Percentiles rank a stretch among this genome's conserved stretches.
These are phyloP conservation scores for Hippophae gyantsensis DNA, from an alignment of 306 rosid species.

Conservation along the genomic window DNA sequence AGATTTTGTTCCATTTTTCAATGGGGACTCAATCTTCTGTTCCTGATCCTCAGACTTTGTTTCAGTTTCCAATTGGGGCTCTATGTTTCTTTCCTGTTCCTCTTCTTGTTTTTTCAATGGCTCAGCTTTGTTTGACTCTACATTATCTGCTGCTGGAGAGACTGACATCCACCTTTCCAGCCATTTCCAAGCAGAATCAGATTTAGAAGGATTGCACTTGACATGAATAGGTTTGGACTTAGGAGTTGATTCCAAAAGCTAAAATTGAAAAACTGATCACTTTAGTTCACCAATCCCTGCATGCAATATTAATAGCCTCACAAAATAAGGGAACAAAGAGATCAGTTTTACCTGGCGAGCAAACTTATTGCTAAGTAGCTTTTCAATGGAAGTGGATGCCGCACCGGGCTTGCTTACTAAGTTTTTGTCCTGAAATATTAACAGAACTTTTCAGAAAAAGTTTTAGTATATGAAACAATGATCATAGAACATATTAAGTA, in stretches of 20 bases:
- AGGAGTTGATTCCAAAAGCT: slow-evolving; percentile 76
- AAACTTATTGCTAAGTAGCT: slow-evolving; percentile 68
- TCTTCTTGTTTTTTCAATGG: slow-evolving; percentile 24
- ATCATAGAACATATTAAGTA: neutral
- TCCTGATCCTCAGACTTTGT: slow-evolving; percentile 17
- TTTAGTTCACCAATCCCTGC: no score
- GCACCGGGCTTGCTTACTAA: slow-evolving; percentile 25
- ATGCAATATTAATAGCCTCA: slow-evolving; percentile 3
- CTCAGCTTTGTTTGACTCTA: slow-evolving; percentile 25
- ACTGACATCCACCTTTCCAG: slow-evolving; percentile 91
- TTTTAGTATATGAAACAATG: neutral
- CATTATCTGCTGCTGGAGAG: slow-evolving; percentile 31
- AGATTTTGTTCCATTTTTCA: slow-evolving; percentile 27
- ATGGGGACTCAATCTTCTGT: slow-evolving; percentile 19
- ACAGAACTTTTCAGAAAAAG: slow-evolving; percentile 2
- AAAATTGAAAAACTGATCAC: neutral
- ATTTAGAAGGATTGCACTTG: slow-evolving; percentile 73
- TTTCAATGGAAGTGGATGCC: slow-evolving; percentile 42
- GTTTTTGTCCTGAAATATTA: slow-evolving; percentile 43
- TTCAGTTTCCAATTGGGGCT: slow-evolving; percentile 27
- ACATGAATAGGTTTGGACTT: slow-evolving; percentile 55
- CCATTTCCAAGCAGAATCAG: slow-evolving; percentile 93
- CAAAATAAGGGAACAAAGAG: slow-evolving; percentile 6
- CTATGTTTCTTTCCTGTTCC: slow-evolving; percentile 20
- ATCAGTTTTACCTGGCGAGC: slow-evolving; percentile 60